Conservation (phyloP, 352 stramenopile genomes). For the Plasmopara halstedii region DNA sequence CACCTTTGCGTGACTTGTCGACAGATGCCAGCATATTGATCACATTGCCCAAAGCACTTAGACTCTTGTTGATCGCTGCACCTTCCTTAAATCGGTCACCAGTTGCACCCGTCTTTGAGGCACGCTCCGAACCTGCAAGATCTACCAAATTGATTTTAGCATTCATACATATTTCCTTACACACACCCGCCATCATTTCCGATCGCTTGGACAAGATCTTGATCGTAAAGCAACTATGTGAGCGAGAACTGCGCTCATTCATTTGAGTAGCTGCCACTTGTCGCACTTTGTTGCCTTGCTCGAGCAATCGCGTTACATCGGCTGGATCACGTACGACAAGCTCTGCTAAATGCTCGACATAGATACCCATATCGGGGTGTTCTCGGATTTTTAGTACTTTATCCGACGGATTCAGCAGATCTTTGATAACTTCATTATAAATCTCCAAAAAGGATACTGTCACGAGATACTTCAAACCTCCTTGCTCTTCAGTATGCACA, state of each 20-base stretch:
- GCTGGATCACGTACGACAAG: constrained; percentile 71
- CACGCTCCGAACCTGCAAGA: constrained; percentile 84
- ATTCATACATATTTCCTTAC: constrained; percentile 76
- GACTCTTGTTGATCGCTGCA: constrained; percentile 89
- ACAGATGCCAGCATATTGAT: constrained; percentile 85
- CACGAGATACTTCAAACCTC: constrained; percentile 74
- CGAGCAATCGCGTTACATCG: constrained; percentile 75
- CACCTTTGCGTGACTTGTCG: constrained; percentile 22
- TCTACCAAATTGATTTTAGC: constrained; percentile 91
- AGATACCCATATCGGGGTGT: constrained; percentile 90
- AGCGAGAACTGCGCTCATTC: constrained; percentile 87
- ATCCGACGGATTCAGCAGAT: constrained; percentile 89
- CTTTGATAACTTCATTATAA: constrained; percentile 93
- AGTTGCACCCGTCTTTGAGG: constrained; percentile 82
- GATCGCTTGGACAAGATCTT: constrained; percentile 82
- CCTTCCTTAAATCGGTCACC: constrained; percentile 87
- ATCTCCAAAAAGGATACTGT: constrained; percentile 93
- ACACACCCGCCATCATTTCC: constrained; percentile 35
- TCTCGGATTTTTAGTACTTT: constrained; percentile 90
- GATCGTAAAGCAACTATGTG: constrained; percentile 89
- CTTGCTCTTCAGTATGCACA: constrained; percentile 12
- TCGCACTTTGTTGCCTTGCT: constrained; percentile 85
- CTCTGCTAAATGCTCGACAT: constrained; percentile 87
- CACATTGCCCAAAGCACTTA: constrained; percentile 88
- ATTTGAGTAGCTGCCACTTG: constrained; percentile 88